Evolutionary conservation across 257 asterid species (phyloP).

Genomic region (Handroanthus guayacan): DNA sequence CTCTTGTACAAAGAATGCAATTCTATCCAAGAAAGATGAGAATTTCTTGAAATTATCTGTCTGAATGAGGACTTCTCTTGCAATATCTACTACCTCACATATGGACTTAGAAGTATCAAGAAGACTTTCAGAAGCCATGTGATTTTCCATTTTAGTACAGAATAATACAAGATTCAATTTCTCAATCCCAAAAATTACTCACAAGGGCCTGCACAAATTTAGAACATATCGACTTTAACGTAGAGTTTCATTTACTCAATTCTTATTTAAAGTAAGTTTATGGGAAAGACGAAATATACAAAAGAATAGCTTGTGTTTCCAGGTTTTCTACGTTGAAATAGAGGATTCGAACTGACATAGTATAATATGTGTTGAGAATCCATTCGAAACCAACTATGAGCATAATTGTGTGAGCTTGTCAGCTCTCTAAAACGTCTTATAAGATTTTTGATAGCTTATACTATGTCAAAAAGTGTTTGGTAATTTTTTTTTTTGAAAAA

Average conservation of each 20-base stretch:
- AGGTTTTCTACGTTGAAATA: background rate
- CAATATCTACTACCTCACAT: slow-evolving; percentile 35
- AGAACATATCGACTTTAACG: background rate
- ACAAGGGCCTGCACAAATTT: slow-evolving; percentile 7
- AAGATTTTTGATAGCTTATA: too few relatives aligned
- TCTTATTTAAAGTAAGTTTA: background rate
- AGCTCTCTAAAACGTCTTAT: too few relatives aligned
- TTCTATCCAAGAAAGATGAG: slow-evolving; percentile 42
- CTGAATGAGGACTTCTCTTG: slow-evolving; percentile 41
- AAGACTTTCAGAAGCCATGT: slow-evolving; percentile 31
- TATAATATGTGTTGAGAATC: background rate
- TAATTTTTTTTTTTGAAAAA: too few relatives aligned
- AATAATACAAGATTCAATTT: slow-evolving; percentile 11
- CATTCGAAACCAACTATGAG: background rate
- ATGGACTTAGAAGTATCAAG: slow-evolving; percentile 35
- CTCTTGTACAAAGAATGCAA: slow-evolving; percentile 40
- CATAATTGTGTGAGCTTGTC: too few relatives aligned
- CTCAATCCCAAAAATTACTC: background rate
- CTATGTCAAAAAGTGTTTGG: too few relatives aligned
- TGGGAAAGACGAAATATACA: background rate
- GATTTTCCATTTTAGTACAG: slow-evolving; percentile 33
- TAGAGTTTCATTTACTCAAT: background rate
- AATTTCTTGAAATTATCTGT: slow-evolving; percentile 46
- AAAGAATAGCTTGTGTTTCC: background rate
- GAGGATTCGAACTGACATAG: background rate